Conservation (phyloP, 352 stramenopile species). For the Globisporangium parvum region DNA sequence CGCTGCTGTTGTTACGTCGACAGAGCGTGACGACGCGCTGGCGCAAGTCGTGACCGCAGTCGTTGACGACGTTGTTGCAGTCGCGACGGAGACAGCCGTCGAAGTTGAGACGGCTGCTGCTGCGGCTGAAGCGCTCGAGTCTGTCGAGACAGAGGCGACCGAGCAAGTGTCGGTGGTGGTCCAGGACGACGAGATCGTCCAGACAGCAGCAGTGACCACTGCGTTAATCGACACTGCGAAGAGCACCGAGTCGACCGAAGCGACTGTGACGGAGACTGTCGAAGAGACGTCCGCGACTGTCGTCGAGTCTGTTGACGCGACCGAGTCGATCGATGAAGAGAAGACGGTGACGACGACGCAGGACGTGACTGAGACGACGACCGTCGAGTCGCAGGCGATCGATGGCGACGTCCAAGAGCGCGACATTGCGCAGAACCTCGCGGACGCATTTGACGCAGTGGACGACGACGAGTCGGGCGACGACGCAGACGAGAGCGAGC, state of each 20-base stretch:
- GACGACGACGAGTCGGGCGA: conserved; percentile 4
- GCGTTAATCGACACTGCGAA: no score
- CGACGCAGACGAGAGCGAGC: conserved; percentile 1
- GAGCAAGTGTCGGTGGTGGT: no score
- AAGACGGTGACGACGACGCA: background rate
- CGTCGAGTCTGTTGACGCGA: background rate
- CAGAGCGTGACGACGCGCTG: no score
- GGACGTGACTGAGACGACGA: background rate
- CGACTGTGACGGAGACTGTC: background rate
- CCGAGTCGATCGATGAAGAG: background rate
- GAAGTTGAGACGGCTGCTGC: no score
- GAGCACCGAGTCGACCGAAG: no score
- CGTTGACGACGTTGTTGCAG: background rate
- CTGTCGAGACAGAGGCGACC: no score
- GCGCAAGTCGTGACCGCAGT: background rate
- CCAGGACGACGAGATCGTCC: no score
- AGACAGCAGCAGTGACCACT: no score
- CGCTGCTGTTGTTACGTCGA: no score
- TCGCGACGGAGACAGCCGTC: background rate
- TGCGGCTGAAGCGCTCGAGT: no score
- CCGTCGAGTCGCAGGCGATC: no score
- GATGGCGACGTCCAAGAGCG: background rate
- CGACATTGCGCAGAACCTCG: conserved; percentile 4
- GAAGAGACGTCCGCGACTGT: no score
- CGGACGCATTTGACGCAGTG: background rate